Evolutionary conservation across 345 rosid species (phyloP).

Genomic region (Eucalyptus cladocalyx): DNA sequence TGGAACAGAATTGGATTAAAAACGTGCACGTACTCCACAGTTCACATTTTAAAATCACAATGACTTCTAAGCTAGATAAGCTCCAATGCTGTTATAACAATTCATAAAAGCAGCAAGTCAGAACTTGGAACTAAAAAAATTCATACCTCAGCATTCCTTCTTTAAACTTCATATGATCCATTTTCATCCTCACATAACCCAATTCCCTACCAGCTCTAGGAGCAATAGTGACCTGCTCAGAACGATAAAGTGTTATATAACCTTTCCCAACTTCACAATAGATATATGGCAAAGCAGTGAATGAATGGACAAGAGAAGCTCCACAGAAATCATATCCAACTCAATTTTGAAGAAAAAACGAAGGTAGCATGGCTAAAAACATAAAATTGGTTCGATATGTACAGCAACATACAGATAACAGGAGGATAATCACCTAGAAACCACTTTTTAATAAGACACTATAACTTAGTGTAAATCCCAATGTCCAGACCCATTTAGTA

Average conservation of each 20-base stretch:
- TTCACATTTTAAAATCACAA: neutral
- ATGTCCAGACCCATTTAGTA: neutral
- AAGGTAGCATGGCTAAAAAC: neutral
- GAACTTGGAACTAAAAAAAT: neutral
- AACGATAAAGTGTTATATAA: neutral
- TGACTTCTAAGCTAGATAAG: neutral
- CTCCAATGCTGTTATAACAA: neutral
- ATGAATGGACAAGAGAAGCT: neutral
- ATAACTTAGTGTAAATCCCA: neutral
- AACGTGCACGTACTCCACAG: neutral
- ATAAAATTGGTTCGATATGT: neutral
- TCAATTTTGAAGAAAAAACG: neutral
- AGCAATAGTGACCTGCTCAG: conserved; percentile 67
- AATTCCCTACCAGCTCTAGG: conserved; percentile 92
- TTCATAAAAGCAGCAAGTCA: neutral
- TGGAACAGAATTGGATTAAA: neutral
- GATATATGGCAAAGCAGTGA: neutral
- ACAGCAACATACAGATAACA: neutral
- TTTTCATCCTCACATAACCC: conserved; percentile 84
- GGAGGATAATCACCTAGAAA: neutral
- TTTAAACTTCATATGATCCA: conserved; percentile 71
- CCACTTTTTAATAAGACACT: neutral
- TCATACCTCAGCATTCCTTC: conserved; percentile 79
- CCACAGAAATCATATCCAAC: neutral
- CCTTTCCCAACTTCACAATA: neutral